Evolutionary conservation across 805 yeast species (phyloP), one percentile per base, ranked within the genome.

Genomic region (Ogataea methanolica): DNA sequence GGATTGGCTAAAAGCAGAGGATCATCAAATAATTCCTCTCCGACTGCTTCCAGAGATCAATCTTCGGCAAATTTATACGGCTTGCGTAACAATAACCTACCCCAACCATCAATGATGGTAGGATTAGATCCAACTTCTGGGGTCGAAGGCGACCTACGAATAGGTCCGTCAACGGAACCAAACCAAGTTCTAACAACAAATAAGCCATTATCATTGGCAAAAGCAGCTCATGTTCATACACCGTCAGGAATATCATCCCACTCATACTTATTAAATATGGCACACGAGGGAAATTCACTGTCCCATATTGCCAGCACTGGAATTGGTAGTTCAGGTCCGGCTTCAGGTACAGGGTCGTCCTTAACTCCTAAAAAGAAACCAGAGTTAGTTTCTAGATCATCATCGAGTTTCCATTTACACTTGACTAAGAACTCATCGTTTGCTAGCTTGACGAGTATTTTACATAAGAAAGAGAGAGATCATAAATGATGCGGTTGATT

Each of bases 11-110:
- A 54, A 45, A 62, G 67, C 23, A 48, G 67, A 38, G 67, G 65
- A n/a, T 63, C 69, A 4, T 63, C 68, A 2, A 31, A 48, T 12
- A 55, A 49, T 42, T 61, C 76, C 3, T 75, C 80, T 5, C 79
- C 77, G 1, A 58, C 69, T 0, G 46, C 53, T 6, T 72, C 76
- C 0, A 57, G 75, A 46, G 66, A 62, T 48, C 70, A 62, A 9
- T 71, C 75, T 2, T 47, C 62, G 5, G 58, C 66, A 8, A 72
- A 68, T 40, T 42, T 62, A 17, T 35, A 47, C 8, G 36, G 43
- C 14, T 26, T 48, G 26, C 45, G 58, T 46, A 40, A 34, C 35
- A 33, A 41, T 12, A 42, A 38, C 17, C 51, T 47, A 31, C 36
- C 29, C 12, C 41, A 42, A 17, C 45, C 31, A 26, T 26, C 31